Base-by-base conservation (phyloP, 495 filamentous ascomycete genomes). In the Aspergillus indologenus region DNA sequence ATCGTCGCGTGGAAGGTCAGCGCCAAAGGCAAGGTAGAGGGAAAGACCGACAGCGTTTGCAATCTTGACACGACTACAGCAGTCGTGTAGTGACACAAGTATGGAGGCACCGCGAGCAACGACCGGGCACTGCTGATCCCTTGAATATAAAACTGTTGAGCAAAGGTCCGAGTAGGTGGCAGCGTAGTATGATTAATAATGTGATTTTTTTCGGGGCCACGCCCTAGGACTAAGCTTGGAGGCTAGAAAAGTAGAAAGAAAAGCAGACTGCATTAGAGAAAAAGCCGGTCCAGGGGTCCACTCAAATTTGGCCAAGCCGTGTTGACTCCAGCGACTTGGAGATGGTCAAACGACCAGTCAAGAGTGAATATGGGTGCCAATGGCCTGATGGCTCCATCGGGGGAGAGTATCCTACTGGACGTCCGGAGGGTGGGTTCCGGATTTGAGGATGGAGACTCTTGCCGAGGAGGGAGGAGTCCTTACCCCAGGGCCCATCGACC, bases 211-310 rank as follows among this genome's bases (percentile, higher is more conserved):
- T 14, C 12, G 34, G 34, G 34, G 34, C 5, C 34, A 40, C 34
- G 34, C 34, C 34, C 23, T 51, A 51, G 23, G 48, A 51, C 49
- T 61, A 59, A 65, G 63, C 63, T 60, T 60, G 54, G 18, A 47
- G 53, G 45, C 57, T 60, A 56, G 40, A 57, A 51, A 59, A 46
- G 45, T 29, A 47, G 46, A 31, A 47, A 29, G n/a, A 29, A 11
- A 40, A 40, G 34, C 12, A 40, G 34, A 40, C 34, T 40, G 6
- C 34, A 11, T 14, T 9, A 11, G 34, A 40, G 12, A 40, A 29
- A 29, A 40, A 40, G 45, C 19, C 24, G 54, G 34, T 46, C 54
- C 48, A 24, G 43, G 29, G 59, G 34, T 57, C 59, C 54, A 61
- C 54, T 22, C 34, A 9, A 40, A 51, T 14, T 47, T 53, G 49